Evolutionary conservation across 1,284 basidiomycete species (phyloP), one percentile per base, ranked within the genome.

Genomic region (Coriolopsis trogii): DNA sequence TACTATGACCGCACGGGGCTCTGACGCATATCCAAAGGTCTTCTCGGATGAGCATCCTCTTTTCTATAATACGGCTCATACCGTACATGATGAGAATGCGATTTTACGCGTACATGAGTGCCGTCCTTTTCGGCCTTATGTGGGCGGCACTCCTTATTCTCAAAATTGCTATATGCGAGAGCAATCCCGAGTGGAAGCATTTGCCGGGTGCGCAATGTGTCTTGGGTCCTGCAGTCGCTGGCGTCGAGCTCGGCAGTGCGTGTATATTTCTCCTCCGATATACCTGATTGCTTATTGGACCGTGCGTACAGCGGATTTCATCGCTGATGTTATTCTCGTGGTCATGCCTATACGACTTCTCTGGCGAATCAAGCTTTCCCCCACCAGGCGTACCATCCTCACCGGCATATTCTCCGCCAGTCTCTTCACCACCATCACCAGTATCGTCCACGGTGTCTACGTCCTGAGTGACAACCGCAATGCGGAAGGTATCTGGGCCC

Each of bases 31-130:
- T 4, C n/a, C 18, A 5, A 41, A 70, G 67, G 68, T 51, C 63
- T 9, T 55, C 64, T 5, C 66, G 68, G 42, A 59, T 68, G 59
- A 66, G 65, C 60, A 63, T 68, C n/a, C 54, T 70, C 8, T 60
- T 56, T 38, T 63, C 68, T 3, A 59, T 66, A 20, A 62, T 68
- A 24, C 53, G 66, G 26, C 59, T 70, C 30, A 68, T 65, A 10
- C 66, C 68, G 3, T 39, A 42, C 26, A 46, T 64, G 12, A 60
- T 66, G 58, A 45, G 33, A 12, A 41, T 67, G 36, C 56, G 61
- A 23, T 30, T 41, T 13, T 53, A 59, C 29, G 44, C 66, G 12
- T 50, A 63, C 41, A 38, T 46, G 18, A 53, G 42, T 23, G 58
- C 57, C 4, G 39, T 55, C 3, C 41, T 63, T 2, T 67, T 69